These are phyloP conservation scores for Agroathelia rolfsii DNA, from an alignment of 1,284 basidiomycete species.

Conservation along the genomic window DNA sequence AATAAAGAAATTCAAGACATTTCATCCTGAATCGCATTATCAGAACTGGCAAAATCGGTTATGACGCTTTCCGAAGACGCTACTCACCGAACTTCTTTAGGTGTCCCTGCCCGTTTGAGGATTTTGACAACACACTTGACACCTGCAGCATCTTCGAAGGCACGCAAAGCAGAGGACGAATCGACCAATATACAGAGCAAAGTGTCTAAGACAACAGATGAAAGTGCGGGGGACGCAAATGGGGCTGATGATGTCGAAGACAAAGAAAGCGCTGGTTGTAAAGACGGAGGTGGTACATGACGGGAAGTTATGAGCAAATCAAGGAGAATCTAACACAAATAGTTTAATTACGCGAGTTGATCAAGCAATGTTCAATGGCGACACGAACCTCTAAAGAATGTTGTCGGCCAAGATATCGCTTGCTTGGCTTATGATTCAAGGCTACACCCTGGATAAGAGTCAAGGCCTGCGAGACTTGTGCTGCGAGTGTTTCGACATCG, in stretches of 20 bases:
- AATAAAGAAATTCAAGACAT: slow-evolving; percentile 86
- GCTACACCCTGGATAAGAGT: slow-evolving; percentile 74
- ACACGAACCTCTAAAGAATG: slow-evolving; percentile 60
- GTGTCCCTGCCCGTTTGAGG: slow-evolving; percentile 72
- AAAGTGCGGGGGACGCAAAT: slow-evolving; percentile 26
- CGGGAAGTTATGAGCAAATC: slow-evolving; percentile 63
- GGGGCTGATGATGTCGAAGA: slow-evolving; percentile 15
- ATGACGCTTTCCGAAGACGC: not conserved
- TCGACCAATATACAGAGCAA: slow-evolving; percentile 80
- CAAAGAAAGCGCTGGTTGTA: slow-evolving; percentile 10
- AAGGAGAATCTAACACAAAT: slow-evolving; percentile 40
- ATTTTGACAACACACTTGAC: slow-evolving; percentile 75
- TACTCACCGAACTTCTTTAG: slow-evolving; percentile 72
- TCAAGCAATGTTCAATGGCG: slow-evolving; percentile 2
- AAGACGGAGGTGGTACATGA: slow-evolving; percentile 32
- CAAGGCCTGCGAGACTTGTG: slow-evolving; percentile 47
- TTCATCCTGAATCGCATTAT: slow-evolving; percentile 59
- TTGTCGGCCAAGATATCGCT: slow-evolving; percentile 58
- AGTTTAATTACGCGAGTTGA: slow-evolving; percentile 5
- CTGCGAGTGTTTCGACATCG: slow-evolving; percentile 33
- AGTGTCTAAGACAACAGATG: slow-evolving; percentile 68
- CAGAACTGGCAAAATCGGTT: slow-evolving; percentile 3
- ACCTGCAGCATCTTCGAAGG: slow-evolving; percentile 68
- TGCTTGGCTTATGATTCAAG: slow-evolving; percentile 60
- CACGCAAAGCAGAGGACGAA: slow-evolving; percentile 57